Base-by-base conservation (phyloP, 1,284 basidiomycete genomes). In the Malassezia vespertilionis region DNA sequence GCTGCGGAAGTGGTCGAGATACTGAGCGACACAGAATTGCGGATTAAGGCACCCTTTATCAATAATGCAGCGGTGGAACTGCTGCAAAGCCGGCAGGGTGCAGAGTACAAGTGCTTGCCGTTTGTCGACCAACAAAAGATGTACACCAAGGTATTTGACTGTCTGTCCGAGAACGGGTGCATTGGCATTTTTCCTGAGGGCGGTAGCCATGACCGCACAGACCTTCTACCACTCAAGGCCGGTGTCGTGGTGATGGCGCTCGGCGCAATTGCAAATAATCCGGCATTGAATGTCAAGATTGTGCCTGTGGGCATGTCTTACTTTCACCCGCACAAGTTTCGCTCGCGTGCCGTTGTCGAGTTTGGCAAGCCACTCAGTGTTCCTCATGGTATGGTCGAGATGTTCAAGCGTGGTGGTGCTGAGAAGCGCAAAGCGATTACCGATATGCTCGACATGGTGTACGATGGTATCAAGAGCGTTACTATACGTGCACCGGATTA, bases 401-500 rank as follows among this genome's bases (percentile, higher is more conserved):
- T 85, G 78, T 99, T 91, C 74, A 86, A 87, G 64, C 76, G 82
- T 60, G 93, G 93, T 15, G 91, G 91, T 6, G 73, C 76, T 23
- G 79, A 83, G 65, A 99, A 97, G 74, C 77, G 87, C 54, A 83
- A 90, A 61, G 91, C 93, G 0, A 87, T 91, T 35, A 78, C 81
- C 8, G 84, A 86, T 68, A 80, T 96, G 61, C 77, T 99, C 56
- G 85, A 95, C 61, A 75, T 93, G 48, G 84, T 95, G 49, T 95
- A 93, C 65, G 86, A 96, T 66, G 86, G 81, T n/a, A 75, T 99
- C 59, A 95, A 96, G 74, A 90, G 88, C 1, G 93, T 97, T 34
- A 99, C 93, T 0, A 80, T 97, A 34, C 78, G 90, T 45, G 88
- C 91, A 8, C 89, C 93, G 1, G 93, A 99, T 72, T 97, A 86